phyloP scores from a whole-genome alignment of 2,329 filamentous ascomycete genomes.

The Corinectria fuckeliana region DNA sequence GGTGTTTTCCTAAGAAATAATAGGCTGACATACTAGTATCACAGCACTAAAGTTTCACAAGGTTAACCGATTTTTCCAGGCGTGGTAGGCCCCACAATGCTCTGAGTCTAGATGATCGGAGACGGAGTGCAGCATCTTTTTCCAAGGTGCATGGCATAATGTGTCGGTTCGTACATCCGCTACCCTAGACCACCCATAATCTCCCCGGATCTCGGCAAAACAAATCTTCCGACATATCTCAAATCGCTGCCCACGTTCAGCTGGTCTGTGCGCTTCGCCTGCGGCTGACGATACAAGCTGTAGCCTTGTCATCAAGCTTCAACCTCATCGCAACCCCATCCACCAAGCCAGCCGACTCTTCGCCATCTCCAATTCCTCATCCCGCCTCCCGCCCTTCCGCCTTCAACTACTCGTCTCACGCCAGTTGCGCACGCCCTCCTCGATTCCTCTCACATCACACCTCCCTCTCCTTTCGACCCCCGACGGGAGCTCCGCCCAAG shows the following conservation, averaged over 20 bases:
- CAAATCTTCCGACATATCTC: slow-evolving; percentile 22
- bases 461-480: slow-evolving; percentile 1
- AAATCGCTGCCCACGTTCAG: slow-evolving; percentile 16
- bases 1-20: not conserved
- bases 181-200: slow-evolving; percentile 25
- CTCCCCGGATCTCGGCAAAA: slow-evolving; percentile 29
- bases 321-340: slow-evolving; percentile 39
- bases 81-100: not conserved
- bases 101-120: not conserved
- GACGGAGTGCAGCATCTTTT: not conserved
- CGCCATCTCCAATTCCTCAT: slow-evolving; percentile 23
- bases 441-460: slow-evolving; percentile 12
- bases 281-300: slow-evolving; percentile 46
- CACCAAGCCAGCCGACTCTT: slow-evolving; percentile 14
- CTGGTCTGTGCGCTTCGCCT: slow-evolving; percentile 33
- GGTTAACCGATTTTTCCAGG: too few relatives aligned
- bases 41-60: not conserved
- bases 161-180: not conserved
- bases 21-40: not conserved
- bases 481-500: slow-evolving; percentile 50
- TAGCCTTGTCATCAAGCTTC: slow-evolving; percentile 44
- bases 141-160: not conserved
- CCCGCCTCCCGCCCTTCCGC: not conserved
- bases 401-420: not conserved
- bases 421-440: slow-evolving; percentile 6